Evolutionary conservation across 2,329 filamentous ascomycete genomes (phyloP).

Genomic region (Penicillium verrucosum): DNA sequence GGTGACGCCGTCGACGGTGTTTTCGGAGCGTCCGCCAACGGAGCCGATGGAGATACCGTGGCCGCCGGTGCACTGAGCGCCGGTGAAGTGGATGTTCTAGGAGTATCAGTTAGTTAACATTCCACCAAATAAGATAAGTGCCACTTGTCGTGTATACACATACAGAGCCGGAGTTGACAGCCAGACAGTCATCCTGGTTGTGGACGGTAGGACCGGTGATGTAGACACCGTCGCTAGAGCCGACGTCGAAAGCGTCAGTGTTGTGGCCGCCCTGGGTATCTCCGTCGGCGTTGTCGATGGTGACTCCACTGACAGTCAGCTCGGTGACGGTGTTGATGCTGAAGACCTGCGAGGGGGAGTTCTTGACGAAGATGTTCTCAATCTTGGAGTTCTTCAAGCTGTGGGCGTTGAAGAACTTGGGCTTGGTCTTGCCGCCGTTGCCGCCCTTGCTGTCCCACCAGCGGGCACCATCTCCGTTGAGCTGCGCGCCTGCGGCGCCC

Average conservation of each 20-base stretch:
- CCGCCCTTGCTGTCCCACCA: constrained; percentile 62
- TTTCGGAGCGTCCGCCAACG: constrained; percentile 55
- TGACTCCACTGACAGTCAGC: constrained; percentile 51
- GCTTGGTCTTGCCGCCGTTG: constrained; percentile 63
- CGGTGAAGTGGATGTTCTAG: constrained; percentile 30
- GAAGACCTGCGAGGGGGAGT: constrained; percentile 39
- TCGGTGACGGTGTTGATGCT: constrained; percentile 45
- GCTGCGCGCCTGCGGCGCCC: constrained; percentile 29
- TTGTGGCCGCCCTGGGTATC: constrained; percentile 48
- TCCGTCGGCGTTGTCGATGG: constrained; percentile 58
- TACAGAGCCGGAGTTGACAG: constrained; percentile 54
- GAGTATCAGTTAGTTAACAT: not conserved
- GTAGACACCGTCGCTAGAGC: constrained; percentile 39
- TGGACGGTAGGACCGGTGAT: constrained; percentile 52
- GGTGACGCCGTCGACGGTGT: constrained; percentile 52
- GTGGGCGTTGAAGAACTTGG: constrained; percentile 59
- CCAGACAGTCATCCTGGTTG: constrained; percentile 61
- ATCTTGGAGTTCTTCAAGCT: constrained; percentile 29
- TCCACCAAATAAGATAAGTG: too few relatives aligned
- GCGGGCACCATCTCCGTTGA: constrained; percentile 55
- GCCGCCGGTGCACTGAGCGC: constrained; percentile 31
- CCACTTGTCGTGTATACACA: not conserved
- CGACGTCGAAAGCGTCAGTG: constrained; percentile 47
- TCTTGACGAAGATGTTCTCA: constrained; percentile 30
- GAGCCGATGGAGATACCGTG: constrained; percentile 56